Conservation (phyloP, 2,329 filamentous ascomycete species). For the Alternaria consortialis region DNA sequence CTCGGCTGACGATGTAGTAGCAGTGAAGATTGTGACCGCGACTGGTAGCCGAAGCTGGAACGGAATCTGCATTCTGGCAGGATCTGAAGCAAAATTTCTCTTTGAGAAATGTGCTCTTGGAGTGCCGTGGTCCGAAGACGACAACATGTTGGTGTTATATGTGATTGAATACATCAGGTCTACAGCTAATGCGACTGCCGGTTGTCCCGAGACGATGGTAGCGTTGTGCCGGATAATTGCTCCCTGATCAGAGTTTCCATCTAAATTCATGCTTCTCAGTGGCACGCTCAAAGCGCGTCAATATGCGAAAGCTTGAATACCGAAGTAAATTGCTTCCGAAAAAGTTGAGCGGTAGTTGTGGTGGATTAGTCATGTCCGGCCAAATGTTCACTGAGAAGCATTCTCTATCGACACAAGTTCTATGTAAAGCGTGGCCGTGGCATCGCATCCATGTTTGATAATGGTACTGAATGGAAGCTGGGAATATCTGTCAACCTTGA, state of each 20-base stretch:
- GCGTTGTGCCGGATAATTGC: conserved; percentile 22
- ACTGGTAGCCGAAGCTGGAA: too few species aligned
- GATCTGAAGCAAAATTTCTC: not conserved
- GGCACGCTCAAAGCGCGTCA: conserved; percentile 24
- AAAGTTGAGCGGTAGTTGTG: not conserved
- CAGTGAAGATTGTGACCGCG: not conserved
- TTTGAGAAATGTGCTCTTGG: not conserved
- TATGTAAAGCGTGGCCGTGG: too few species aligned
- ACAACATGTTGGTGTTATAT: not conserved
- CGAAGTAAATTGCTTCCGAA: not conserved
- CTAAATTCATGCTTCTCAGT: conserved; percentile 30
- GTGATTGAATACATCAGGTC: not conserved
- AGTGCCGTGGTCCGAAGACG: not conserved
- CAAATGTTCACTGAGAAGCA: too few species aligned
- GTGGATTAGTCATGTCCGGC: not conserved
- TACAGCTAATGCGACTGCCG: not conserved
- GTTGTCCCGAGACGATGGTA: conserved; percentile 7
- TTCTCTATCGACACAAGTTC: too few species aligned
- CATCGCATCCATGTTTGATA: too few species aligned
- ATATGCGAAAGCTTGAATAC: conserved; percentile 2
- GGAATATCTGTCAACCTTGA: too few species aligned
- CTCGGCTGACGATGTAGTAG: conserved; percentile 18
- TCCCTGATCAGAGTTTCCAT: conserved; percentile 9
- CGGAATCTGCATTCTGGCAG: conserved; percentile 1
- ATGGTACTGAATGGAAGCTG: too few species aligned